phyloP scores from a whole-genome alignment of 306 rosid genomes.

The Crataegus laevigata region DNA sequence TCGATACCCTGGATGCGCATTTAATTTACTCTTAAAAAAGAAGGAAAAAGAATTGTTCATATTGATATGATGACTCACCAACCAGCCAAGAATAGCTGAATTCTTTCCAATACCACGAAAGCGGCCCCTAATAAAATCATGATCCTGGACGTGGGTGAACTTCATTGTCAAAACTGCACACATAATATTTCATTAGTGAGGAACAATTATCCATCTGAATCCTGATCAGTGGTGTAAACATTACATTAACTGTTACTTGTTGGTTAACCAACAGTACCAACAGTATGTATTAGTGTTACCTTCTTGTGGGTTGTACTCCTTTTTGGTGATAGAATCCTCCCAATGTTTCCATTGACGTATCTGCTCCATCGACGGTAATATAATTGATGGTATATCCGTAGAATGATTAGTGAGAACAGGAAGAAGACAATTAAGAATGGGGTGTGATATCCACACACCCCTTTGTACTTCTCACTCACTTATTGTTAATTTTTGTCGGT shows the following conservation, averaged over 20 bases:
- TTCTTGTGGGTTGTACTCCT: constrained; percentile 18
- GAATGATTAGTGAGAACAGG: no score
- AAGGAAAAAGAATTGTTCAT: no score
- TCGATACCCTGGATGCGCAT: no score
- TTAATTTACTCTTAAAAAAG: no score
- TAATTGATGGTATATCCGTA: no score
- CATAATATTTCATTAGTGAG: background rate
- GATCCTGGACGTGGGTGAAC: constrained; percentile 22
- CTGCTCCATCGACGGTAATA: constrained; percentile 2
- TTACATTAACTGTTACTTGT: no score
- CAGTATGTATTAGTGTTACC: background rate
- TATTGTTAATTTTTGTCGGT: no score
- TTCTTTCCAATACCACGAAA: constrained; percentile 25
- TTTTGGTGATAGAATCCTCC: constrained; percentile 25
- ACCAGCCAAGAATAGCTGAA: constrained; percentile 20
- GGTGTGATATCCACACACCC: no score
- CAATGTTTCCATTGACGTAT: constrained; percentile 30
- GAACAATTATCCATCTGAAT: background rate
- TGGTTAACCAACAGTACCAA: background rate
- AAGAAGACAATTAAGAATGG: background rate
- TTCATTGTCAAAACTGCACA: constrained; percentile 16
- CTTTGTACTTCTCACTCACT: no score
- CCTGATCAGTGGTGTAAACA: no score
- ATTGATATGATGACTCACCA: constrained; percentile 16
- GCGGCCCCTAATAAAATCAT: constrained; percentile 19